These are phyloP conservation scores for Aspergillus sclerotioniger DNA, from an alignment of 495 filamentous ascomycete genomes.

Conservation along the genomic window DNA sequence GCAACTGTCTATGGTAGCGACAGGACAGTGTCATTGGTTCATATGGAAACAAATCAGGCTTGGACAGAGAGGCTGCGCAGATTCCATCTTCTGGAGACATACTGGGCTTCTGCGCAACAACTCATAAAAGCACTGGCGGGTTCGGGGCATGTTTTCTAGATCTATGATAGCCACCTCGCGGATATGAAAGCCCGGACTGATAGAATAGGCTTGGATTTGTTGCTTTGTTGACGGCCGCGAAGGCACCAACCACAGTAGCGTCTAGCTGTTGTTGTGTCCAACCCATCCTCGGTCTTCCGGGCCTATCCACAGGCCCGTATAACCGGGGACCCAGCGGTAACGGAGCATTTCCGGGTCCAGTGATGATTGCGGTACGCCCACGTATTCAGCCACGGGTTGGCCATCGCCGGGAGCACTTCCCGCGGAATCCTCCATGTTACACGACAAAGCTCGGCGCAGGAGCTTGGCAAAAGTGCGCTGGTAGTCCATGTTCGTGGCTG, in stretches of 20 bases:
- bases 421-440: neutral
- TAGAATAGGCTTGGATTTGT: neutral
- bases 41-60: neutral
- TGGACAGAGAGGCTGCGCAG: neutral
- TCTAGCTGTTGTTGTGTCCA: neutral
- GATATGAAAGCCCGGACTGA: neutral
- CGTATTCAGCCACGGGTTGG: neutral
- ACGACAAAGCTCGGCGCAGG: neutral
- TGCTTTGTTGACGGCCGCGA: neutral
- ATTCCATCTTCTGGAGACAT: neutral
- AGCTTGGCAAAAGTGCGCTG: slow-evolving; percentile 4
- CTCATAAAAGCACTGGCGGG: neutral
- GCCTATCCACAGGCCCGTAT: neutral
- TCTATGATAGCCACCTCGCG: neutral
- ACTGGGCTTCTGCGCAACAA: neutral
- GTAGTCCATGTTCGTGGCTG: neutral
- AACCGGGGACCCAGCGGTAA: slow-evolving; percentile 2
- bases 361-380: neutral
- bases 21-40: neutral
- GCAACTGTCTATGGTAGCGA: neutral
- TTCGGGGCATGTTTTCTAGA: slow-evolving; percentile 1
- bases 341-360: slow-evolving; percentile 6
- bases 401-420: neutral
- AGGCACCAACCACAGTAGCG: no score
- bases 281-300: neutral